Conservation (phyloP, 495 filamentous ascomycete species). For the Podospora pseudoanserina region DNA sequence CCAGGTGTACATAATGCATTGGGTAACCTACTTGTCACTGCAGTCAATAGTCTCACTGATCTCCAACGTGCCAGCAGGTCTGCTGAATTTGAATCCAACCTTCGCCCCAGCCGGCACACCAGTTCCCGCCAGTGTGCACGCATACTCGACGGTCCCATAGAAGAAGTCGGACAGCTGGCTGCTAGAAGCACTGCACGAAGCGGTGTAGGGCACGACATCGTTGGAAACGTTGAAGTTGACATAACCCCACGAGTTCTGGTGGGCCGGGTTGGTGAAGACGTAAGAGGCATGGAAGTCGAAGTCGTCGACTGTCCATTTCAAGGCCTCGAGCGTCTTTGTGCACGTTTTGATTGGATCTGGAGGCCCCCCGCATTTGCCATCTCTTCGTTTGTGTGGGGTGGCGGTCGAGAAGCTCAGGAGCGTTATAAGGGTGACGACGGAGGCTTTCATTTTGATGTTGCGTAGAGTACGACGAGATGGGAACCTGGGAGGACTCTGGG, state of each 20-base stretch:
- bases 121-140: slow-evolving; percentile 24
- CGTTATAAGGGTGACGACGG: too few species aligned
- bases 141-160: slow-evolving; percentile 38
- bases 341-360: too few species aligned
- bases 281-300: slow-evolving; percentile 40
- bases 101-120: slow-evolving; percentile 9
- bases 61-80: slow-evolving; percentile 30
- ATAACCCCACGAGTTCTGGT: slow-evolving; percentile 41
- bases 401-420: too few species aligned
- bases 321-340: background rate
- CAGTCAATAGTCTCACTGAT: slow-evolving; percentile 36
- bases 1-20: too few species aligned
- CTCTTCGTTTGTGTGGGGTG: too few species aligned
- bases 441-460: too few species aligned
- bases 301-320: slow-evolving; percentile 17
- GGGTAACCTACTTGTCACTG: slow-evolving; percentile 16
- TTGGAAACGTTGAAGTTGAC: slow-evolving; percentile 45
- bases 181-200: slow-evolving; percentile 36
- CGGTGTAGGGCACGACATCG: slow-evolving; percentile 29
- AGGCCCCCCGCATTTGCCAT: too few species aligned
- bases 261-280: slow-evolving; percentile 41
- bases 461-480: too few species aligned
- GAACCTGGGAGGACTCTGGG: too few species aligned
- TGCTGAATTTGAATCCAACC: slow-evolving; percentile 34
- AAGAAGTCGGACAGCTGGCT: slow-evolving; percentile 41